Conservation (phyloP, 139 green algal genomes). For the Haematococcus sp. region DNA sequence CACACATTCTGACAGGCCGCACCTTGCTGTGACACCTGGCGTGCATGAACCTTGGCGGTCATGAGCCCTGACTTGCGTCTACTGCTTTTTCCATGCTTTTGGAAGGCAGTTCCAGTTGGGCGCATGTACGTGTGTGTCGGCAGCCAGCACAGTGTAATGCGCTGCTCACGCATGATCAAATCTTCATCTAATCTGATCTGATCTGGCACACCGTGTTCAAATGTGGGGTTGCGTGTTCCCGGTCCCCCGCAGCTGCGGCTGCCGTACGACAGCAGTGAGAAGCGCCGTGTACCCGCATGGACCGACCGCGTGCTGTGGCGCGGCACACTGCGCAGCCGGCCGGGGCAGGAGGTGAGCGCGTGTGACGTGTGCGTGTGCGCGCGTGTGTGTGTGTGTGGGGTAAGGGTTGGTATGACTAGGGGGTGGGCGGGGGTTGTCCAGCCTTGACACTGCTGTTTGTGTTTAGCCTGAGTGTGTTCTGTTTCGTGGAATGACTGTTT, state of each 20-base stretch:
- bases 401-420: background rate
- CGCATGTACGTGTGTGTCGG: too few relatives aligned
- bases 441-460: background rate
- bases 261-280: constrained; percentile 67
- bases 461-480: background rate
- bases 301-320: constrained; percentile 93
- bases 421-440: too few relatives aligned
- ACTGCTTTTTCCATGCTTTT: too few relatives aligned
- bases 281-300: constrained; percentile 82
- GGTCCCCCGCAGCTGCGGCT: constrained; percentile 10
- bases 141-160: too few relatives aligned
- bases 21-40: too few relatives aligned
- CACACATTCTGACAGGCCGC: too few relatives aligned
- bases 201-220: background rate
- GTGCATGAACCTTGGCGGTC: too few relatives aligned
- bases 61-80: too few relatives aligned
- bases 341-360: background rate
- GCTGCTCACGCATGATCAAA: too few relatives aligned
- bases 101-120: too few relatives aligned
- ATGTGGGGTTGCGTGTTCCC: too few relatives aligned
- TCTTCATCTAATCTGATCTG: too few relatives aligned
- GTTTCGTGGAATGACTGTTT: background rate
- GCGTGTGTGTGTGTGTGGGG: background rate
- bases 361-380: background rate
- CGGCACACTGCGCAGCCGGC: constrained; percentile 24